These are phyloP conservation scores for Lentinus tigrinus DNA, from an alignment of 768 basidiomycete genomes.

Conservation along the genomic window DNA sequence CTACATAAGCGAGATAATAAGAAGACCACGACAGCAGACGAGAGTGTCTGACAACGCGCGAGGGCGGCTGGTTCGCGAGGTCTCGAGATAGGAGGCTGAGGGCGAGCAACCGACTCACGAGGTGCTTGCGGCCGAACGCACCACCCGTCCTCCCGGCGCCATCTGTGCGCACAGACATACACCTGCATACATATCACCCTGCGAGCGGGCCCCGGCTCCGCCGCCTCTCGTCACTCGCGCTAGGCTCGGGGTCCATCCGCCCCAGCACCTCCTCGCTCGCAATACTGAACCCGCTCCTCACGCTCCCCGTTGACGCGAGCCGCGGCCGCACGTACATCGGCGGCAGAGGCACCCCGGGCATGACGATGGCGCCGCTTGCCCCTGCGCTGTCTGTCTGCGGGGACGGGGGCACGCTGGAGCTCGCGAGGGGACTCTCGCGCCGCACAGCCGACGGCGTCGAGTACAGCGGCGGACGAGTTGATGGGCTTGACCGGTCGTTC, in stretches of 20 bases:
- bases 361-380: not conserved
- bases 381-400: not conserved
- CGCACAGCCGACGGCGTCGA: conserved; percentile 1
- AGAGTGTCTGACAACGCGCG: not conserved
- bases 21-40: not conserved
- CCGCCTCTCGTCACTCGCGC: conserved; percentile 23
- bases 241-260: conserved; percentile 44
- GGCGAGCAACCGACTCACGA: not conserved
- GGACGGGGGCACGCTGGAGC: not conserved
- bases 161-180: not conserved
- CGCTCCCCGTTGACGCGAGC: conserved; percentile 33
- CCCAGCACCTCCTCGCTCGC: conserved; percentile 53
- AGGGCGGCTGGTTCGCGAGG: too few species aligned
- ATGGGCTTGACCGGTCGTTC: not conserved
- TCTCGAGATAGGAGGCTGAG: not conserved
- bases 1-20: conserved; percentile 17
- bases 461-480: not conserved
- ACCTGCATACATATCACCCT: not conserved
- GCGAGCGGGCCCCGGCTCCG: conserved; percentile 7
- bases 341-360: conserved; percentile 6
- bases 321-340: conserved; percentile 25
- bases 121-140: too few species aligned
- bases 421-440: not conserved
- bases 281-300: conserved; percentile 40
- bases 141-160: not conserved